Percentiles rank a stretch among this genome's conserved stretches.
phyloP scores from a whole-genome alignment of 1,284 basidiomycete genomes.

The Ceratobasidium sp. region DNA sequence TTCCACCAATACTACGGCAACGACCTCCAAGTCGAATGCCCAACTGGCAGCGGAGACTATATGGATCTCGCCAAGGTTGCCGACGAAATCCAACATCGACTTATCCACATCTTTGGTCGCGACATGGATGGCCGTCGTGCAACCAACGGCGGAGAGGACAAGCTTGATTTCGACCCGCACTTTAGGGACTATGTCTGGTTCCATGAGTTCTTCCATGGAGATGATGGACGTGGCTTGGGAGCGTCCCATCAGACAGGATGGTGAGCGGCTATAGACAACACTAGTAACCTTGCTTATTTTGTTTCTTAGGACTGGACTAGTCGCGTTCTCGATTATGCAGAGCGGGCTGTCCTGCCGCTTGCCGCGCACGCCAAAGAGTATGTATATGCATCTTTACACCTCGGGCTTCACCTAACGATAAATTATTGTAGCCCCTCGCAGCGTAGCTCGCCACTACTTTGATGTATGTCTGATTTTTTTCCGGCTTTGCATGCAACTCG shows the following conservation, averaged over 20 bases:
- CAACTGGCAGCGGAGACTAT: slow-evolving; percentile 92
- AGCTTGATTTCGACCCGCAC: slow-evolving; percentile 91
- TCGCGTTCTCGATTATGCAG: slow-evolving; percentile 91
- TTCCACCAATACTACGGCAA: slow-evolving; percentile 98
- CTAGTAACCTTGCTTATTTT: slow-evolving; percentile 12
- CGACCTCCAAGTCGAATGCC: slow-evolving; percentile 90
- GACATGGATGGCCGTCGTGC: slow-evolving; percentile 87
- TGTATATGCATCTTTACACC: slow-evolving; percentile 24
- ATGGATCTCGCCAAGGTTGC: slow-evolving; percentile 94
- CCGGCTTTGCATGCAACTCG: background rate
- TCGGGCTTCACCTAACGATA: slow-evolving; percentile 43
- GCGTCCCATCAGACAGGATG: slow-evolving; percentile 98
- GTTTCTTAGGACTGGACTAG: slow-evolving; percentile 80
- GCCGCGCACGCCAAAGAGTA: slow-evolving; percentile 87
- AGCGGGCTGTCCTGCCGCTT: slow-evolving; percentile 83
- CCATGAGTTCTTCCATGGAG: slow-evolving; percentile 97
- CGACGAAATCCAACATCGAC: slow-evolving; percentile 96
- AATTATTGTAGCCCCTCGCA: slow-evolving; percentile 74
- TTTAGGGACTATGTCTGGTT: slow-evolving; percentile 97
- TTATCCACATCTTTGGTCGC: slow-evolving; percentile 95
- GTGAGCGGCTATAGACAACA: too few relatives aligned
- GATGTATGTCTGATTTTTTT: slow-evolving; percentile 63
- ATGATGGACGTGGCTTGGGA: slow-evolving; percentile 89
- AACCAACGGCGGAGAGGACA: slow-evolving; percentile 88
- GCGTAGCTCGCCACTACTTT: slow-evolving; percentile 91